Evolutionary conservation across 495 filamentous ascomycete genomes (phyloP), one percentile per base, ranked within the genome.

Genomic region (Lentithecium fluviatile): DNA sequence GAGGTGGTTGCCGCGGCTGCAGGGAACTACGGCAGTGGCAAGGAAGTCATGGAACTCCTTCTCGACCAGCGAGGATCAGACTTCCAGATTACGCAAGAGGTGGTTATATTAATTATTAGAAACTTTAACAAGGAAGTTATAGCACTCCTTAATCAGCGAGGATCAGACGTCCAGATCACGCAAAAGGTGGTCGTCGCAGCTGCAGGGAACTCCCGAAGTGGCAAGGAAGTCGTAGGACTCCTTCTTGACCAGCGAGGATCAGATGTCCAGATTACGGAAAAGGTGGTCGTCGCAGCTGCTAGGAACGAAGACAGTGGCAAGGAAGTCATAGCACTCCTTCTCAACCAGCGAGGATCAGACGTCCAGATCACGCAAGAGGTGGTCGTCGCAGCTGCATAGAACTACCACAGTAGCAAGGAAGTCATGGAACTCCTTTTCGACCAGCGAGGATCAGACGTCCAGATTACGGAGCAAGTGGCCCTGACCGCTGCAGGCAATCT

Each of bases 361-460:
- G 40, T 69, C 36, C 29, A 20, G 17, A 63, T 66, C 37, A 70
- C 66, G 2, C 25, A 70, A 37, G 57, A 62, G 40, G 58, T 62
- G 29, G 52, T 62, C 10, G 48, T 23, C 12, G 58, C 49, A 25
- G 58, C 58, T 24, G 58, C 49, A 48, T 17, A 38, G 19, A 62
- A 55, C 24, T 2, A 24, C 10, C 10, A 32, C 6, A 54, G 40
- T 49, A 42, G 58, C 50, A 62, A 62, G 40, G 58, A 56, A 17
- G 58, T 62, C 20, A 62, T 62, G 24, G 13, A 17, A 42, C 52
- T 62, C 1, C 57, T 60, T 43, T 47, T 60, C n/a, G 21, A 60
- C 37, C 37, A 19, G 38, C 49, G 57, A 1, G 49, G 57, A 43
- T 24, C n/a, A 15, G 48, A 60, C 10, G 29, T 60, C 37, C 6